A percentile compares a stretch with the other conserved stretches of the same genome.
Evolutionary conservation across 169 alveolate genomes (phyloP).

Genomic region (Theileria equi): DNA sequence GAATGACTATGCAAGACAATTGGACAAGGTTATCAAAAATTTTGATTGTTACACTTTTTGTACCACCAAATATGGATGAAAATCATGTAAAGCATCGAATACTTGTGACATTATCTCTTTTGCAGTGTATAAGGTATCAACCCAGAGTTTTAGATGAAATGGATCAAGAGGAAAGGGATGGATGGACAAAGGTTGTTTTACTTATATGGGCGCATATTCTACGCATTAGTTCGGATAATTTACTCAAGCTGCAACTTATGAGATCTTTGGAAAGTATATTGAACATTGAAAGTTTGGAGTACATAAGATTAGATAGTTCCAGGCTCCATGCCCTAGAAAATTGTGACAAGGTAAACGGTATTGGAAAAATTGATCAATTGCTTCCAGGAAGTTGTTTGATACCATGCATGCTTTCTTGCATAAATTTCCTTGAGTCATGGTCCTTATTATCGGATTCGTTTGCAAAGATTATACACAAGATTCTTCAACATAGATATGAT

Average conservation of each 20-base stretch:
- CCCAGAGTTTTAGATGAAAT: neutral
- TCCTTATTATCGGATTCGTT: slow-evolving; percentile 41
- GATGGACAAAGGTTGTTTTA: slow-evolving; percentile 26
- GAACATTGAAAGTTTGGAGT: neutral
- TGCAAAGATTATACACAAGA: slow-evolving; percentile 42
- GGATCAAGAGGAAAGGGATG: slow-evolving; percentile 18
- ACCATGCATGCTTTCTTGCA: slow-evolving; percentile 30
- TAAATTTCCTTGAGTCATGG: slow-evolving; percentile 37
- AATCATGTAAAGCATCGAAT: too few species aligned
- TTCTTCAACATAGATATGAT: slow-evolving; percentile 32
- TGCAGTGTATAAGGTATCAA: too few species aligned
- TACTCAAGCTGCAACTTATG: neutral
- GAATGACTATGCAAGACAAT: neutral
- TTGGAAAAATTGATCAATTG: slow-evolving; percentile 24
- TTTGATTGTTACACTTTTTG: too few species aligned
- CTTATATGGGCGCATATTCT: slow-evolving; percentile 53
- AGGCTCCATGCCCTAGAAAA: too few species aligned
- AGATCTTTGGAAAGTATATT: neutral
- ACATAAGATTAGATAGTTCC: too few species aligned
- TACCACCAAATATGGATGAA: too few species aligned
- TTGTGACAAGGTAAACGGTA: neutral
- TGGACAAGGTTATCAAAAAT: too few species aligned
- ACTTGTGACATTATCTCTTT: too few species aligned
- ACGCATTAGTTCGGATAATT: neutral
- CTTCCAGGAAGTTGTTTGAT: slow-evolving; percentile 48